Conservation (phyloP, 768 basidiomycete species). For the Naganishia vaughanmartiniae region DNA sequence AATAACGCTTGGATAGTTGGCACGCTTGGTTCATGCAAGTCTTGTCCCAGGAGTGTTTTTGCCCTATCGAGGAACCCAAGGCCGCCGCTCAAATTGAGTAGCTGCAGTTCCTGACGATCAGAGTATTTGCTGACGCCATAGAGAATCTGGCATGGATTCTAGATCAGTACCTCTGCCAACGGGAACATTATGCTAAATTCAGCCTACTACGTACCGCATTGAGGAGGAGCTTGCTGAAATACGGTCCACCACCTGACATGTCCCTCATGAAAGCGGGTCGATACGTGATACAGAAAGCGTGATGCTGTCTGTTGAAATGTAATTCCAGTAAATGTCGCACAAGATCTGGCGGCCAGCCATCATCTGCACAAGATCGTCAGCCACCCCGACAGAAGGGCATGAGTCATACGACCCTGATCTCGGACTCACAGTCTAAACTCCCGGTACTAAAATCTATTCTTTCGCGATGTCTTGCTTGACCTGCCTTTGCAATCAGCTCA, state of each 20-base stretch:
- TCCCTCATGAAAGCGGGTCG: slow-evolving; percentile 38
- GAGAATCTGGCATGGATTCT: slow-evolving; percentile 19
- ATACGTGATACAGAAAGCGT: slow-evolving; percentile 37
- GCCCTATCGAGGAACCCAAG: slow-evolving; percentile 33
- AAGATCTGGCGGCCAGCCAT: slow-evolving; percentile 34
- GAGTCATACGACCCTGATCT: too few relatives aligned
- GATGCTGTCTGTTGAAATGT: slow-evolving; percentile 40
- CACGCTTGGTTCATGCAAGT: slow-evolving; percentile 34
- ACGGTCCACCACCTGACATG: slow-evolving; percentile 32
- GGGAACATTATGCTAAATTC: neutral
- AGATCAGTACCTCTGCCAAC: neutral
- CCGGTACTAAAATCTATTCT: slow-evolving; percentile 18
- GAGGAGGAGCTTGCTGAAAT: slow-evolving; percentile 37
- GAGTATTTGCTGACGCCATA: slow-evolving; percentile 37
- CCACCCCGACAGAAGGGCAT: too few relatives aligned
- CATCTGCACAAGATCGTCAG: slow-evolving; percentile 20
- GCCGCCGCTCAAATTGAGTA: slow-evolving; percentile 26
- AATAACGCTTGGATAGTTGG: slow-evolving; percentile 39
- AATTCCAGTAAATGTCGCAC: slow-evolving; percentile 37
- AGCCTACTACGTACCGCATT: slow-evolving; percentile 30
- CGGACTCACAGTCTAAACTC: slow-evolving; percentile 7
- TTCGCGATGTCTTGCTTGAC: slow-evolving; percentile 20
- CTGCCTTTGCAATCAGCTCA: slow-evolving; percentile 24
- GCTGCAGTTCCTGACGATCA: slow-evolving; percentile 29
- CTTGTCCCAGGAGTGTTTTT: slow-evolving; percentile 35